Conservation (phyloP, 1,284 basidiomycete genomes). For the Wallemia mellicola region DNA sequence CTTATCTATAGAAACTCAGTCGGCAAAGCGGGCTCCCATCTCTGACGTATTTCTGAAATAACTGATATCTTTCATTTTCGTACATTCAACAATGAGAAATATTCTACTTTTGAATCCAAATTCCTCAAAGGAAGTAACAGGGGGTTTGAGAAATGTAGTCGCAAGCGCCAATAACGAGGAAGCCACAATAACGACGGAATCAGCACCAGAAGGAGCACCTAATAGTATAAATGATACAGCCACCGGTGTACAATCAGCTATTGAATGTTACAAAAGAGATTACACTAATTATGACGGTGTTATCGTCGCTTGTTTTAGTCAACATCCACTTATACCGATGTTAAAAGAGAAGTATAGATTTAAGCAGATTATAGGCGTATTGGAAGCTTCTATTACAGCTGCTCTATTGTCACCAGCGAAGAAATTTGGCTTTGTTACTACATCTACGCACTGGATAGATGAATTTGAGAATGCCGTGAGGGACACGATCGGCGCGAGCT, state of each 20-base stretch:
- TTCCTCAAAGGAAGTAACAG: background rate
- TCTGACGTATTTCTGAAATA: too few species aligned
- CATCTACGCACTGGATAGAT: background rate
- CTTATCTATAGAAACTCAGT: too few species aligned
- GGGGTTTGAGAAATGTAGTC: background rate
- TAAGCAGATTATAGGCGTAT: background rate
- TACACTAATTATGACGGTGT: background rate
- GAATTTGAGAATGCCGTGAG: background rate
- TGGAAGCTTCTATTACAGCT: background rate
- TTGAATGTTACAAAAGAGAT: background rate
- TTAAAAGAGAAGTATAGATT: background rate
- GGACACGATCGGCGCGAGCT: background rate
- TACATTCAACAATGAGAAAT: background rate
- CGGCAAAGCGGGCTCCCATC: too few species aligned
- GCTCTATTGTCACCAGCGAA: background rate
- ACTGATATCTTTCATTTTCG: background rate
- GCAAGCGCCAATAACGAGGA: background rate
- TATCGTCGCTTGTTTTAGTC: background rate
- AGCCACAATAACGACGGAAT: background rate
- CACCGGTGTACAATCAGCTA: background rate
- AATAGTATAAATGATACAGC: background rate
- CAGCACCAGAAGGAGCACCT: background rate
- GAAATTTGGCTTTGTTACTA: constrained; percentile 1
- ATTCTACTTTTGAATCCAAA: background rate
- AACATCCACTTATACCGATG: background rate